phyloP scores from a whole-genome alignment of 306 rosid genomes.

The Echinosophora koreensis region DNA sequence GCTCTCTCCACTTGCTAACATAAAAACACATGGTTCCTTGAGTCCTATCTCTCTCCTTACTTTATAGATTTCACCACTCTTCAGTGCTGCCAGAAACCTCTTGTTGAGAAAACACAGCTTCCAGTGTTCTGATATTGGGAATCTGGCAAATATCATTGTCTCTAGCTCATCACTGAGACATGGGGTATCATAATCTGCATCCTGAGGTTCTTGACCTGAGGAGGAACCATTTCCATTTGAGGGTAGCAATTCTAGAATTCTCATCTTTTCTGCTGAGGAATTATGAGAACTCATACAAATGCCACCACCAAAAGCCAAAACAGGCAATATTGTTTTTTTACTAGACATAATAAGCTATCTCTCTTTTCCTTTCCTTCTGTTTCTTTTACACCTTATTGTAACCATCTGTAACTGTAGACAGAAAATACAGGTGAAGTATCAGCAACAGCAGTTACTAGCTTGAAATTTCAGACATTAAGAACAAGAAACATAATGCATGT shows the following conservation, averaged over 20 bases:
- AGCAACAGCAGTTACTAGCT: slow-evolving; percentile 31
- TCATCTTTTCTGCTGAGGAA: slow-evolving; percentile 35
- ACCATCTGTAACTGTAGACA: slow-evolving; percentile 30
- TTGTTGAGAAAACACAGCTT: slow-evolving; percentile 64
- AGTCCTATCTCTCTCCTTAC: slow-evolving; percentile 68
- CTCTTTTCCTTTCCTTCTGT: slow-evolving; percentile 38
- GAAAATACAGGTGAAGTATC: not conserved
- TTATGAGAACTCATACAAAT: slow-evolving; percentile 31
- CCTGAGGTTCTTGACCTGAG: slow-evolving; percentile 66
- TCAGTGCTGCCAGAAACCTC: slow-evolving; percentile 50
- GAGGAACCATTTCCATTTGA: slow-evolving; percentile 50
- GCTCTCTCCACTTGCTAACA: slow-evolving; percentile 69
- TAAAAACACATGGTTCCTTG: slow-evolving; percentile 67
- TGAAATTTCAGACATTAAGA: not conserved
- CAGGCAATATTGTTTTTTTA: slow-evolving; percentile 43
- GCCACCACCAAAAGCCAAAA: slow-evolving; percentile 28
- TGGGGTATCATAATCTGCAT: slow-evolving; percentile 78
- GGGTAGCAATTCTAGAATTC: slow-evolving; percentile 19
- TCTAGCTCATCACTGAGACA: slow-evolving; percentile 76
- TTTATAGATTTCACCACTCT: slow-evolving; percentile 69
- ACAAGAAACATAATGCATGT: not conserved
- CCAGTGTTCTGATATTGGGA: slow-evolving; percentile 68
- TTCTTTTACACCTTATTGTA: slow-evolving; percentile 39
- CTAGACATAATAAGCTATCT: slow-evolving; percentile 36
- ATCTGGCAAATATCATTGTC: slow-evolving; percentile 71